These are phyloP conservation scores for Eucalyptus pauciflora DNA, from an alignment of 345 rosid genomes.

Conservation along the genomic window DNA sequence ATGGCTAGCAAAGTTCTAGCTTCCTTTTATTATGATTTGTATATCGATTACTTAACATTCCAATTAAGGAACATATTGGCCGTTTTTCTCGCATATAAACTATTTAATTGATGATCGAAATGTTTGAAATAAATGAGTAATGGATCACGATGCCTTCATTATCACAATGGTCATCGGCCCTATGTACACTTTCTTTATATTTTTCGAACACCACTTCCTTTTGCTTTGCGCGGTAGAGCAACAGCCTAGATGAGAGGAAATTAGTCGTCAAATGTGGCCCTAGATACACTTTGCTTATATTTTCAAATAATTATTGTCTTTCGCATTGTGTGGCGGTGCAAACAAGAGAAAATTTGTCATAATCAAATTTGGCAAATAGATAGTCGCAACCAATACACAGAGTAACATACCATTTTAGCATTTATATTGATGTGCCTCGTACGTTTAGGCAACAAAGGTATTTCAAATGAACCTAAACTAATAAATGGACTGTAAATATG, in stretches of 20 bases:
- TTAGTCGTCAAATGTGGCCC: background rate
- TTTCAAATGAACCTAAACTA: background rate
- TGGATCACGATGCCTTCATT: background rate
- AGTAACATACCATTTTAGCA: background rate
- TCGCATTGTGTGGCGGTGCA: background rate
- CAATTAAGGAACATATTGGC: background rate
- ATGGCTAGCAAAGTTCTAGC: too few relatives aligned
- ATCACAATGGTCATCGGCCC: background rate
- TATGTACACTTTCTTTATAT: background rate
- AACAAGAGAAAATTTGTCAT: background rate
- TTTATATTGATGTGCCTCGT: background rate
- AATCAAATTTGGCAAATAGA: background rate
- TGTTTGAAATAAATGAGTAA: background rate
- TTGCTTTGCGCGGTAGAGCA: background rate
- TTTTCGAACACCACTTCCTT: background rate
- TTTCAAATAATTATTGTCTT: background rate
- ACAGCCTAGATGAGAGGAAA: background rate
- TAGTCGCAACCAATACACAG: background rate
- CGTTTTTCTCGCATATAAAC: background rate
- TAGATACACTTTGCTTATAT: background rate
- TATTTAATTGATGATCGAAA: background rate
- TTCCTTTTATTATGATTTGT: too few relatives aligned
- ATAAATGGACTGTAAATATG: background rate
- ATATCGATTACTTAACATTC: background rate
- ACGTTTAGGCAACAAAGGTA: background rate